A percentile compares a stretch with the other conserved stretches of the same genome.
Evolutionary conservation across 2,329 filamentous ascomycete species (phyloP).

Genomic region (Phialophora expanda): DNA sequence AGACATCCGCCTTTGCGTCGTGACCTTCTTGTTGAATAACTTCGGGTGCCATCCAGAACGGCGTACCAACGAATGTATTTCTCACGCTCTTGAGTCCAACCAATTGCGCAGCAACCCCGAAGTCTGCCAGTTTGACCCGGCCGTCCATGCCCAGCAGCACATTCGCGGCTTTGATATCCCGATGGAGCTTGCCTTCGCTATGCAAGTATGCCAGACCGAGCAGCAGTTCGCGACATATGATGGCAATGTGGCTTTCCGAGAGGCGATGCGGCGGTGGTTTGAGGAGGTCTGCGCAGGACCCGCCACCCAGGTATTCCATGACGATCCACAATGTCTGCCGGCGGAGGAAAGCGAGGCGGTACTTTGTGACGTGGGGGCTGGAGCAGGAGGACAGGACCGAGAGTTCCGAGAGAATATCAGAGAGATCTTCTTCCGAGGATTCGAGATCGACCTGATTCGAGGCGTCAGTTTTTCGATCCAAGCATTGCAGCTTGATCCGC

Average conservation of each 20-base stretch:
- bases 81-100: constrained; percentile 97
- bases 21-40: constrained; percentile 86
- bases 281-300: constrained; percentile 91
- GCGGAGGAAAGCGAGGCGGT: constrained; percentile 94
- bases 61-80: constrained; percentile 96
- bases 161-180: constrained; percentile 96
- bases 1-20: constrained; percentile 91
- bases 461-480: background rate
- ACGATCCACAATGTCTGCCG: constrained; percentile 99
- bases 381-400: constrained; percentile 94
- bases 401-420: constrained; percentile 97
- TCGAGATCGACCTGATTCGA: constrained; percentile 89
- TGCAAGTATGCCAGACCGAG: constrained; percentile 92
- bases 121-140: constrained; percentile 95
- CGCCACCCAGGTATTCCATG: constrained; percentile 96
- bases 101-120: constrained; percentile 93
- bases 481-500: too few species aligned
- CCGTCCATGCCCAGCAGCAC: constrained; percentile 88
- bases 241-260: constrained; percentile 86
- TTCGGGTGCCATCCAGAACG: constrained; percentile 96
- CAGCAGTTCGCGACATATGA: constrained; percentile 90
- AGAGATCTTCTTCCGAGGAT: constrained; percentile 96
- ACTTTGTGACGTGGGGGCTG: constrained; percentile 86
- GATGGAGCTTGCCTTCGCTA: constrained; percentile 90
- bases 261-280: constrained; percentile 51